Evolutionary conservation across 306 rosid species (phyloP), one percentile per base, ranked within the genome.

Genomic region (Vigna trinervia): DNA sequence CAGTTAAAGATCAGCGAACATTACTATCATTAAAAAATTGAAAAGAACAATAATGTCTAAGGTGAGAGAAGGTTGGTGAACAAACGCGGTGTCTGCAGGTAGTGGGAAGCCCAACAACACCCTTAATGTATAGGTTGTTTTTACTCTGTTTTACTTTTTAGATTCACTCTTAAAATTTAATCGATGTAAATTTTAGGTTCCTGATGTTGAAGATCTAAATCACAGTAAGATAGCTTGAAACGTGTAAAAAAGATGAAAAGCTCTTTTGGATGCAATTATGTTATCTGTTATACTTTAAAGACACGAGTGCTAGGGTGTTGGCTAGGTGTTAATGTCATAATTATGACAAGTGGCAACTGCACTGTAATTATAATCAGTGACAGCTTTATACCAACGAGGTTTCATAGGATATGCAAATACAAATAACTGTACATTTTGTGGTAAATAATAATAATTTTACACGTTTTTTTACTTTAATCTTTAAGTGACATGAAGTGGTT

Each of bases 301-400:
- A 46, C 79, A 73, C 62, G 23, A 34, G 63, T 74, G 80, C 11
- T 66, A 48, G 36, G 14, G 4, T 19, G 78, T 72, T 80, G 74
- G 20, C 23, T 5, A 45, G 9, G 63, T 54, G 53, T 56, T 67
- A 41, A 28, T 57, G 63, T 67, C 61, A 74, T 66, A 30, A 80
- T 74, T 57, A 80, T 65, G 63, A 57, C 52, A 80, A 65, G 12
- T 53, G 14, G 73, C 2, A 38, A 71, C 53, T 72, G 51, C 38
- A 71, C 26, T 60, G 56, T 69, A 57, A 68, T 57, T 76, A 52
- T 39, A 76, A 39, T 51, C 53, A 51, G 45, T 23, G 14, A 4
- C 12, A 54, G 59, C 65, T 52, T 41, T 8, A 39, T 7, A 38
- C 2, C 0, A 38, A 0, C 2, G 0, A 39, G 2, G 45, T 8